Base-by-base conservation (phyloP, 176 grass and related monocot genomes). In the Eremochloa ophiuroides region DNA sequence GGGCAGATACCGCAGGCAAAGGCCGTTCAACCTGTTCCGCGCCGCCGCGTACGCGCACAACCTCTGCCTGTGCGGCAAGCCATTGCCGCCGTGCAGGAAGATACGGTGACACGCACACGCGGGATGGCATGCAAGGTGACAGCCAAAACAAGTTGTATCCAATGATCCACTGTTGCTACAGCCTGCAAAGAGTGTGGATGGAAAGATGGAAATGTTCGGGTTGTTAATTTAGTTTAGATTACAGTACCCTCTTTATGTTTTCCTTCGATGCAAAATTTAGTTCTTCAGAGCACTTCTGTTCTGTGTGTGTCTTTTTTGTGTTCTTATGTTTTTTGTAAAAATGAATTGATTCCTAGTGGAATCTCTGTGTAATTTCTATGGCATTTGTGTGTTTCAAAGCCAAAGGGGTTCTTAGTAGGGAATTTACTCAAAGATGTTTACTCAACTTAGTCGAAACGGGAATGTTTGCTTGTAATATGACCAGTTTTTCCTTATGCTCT, bases 31-130 rank as follows among this genome's bases (percentile, higher is more conserved):
- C 23, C 50, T 84, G 58, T 90, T 94, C 73, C 85, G 80, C 7
- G 71, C 86, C 3, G 75, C 85, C 17, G 94, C 91, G 31, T 97
- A 97, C 82, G 91, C 82, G 51, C 86, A 93, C 35, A 97, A 97
- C 76, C 50, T 91, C 41, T 93, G 94, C 79, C 85, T 97, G 1
- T 97, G 94, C 68, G 94, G 89, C 85, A 83, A 91, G 75, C 94
- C 94, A 33, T 51, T 97, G 74, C 88, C 84, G 67, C 80, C 87
- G 22, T 97, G 94, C 43, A 91, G 83, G 81, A 87, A 71, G 62
- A 73, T 85, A 37, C 61, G 38, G 84, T 27, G 59, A 34, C 13
- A 20, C n/a, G n/a, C n/a, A n/a, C n/a, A n/a, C n/a, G n/a, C 41
- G 8, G 26, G 43, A 22, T 35, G 1, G 20, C 1, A 53, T 55